A percentile compares a stretch with the other conserved stretches of the same genome.
Conservation (phyloP, 805 yeast species). For the Yamadazyma endophytica region DNA sequence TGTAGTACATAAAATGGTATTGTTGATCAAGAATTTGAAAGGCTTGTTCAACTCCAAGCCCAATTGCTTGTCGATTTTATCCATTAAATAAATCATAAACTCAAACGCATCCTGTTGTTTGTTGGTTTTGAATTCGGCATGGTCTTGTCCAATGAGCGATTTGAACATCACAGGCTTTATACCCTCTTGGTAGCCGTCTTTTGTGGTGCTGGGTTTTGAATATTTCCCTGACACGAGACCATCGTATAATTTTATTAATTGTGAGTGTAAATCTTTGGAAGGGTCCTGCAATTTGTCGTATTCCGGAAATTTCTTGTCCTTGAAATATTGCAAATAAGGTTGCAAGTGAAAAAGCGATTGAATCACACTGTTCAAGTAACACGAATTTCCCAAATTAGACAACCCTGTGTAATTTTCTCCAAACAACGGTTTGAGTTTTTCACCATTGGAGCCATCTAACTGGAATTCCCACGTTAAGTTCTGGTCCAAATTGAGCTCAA, state of each 20-base stretch:
- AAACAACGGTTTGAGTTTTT: slow-evolving; percentile 55
- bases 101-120: slow-evolving; percentile 96
- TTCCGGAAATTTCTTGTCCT: slow-evolving; percentile 25
- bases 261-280: slow-evolving; percentile 63
- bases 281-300: slow-evolving; percentile 39
- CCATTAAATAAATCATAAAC: slow-evolving; percentile 66
- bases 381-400: slow-evolving; percentile 87
- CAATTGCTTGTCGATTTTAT: slow-evolving; percentile 52
- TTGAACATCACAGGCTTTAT: slow-evolving; percentile 76
- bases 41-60: slow-evolving; percentile 45
- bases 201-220: slow-evolving; percentile 48
- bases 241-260: slow-evolving; percentile 72
- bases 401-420: slow-evolving; percentile 83
- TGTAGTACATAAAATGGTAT: slow-evolving; percentile 52
- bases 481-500: slow-evolving; percentile 90
- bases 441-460: slow-evolving; percentile 70
- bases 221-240: slow-evolving; percentile 76
- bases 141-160: slow-evolving; percentile 68
- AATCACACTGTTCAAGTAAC: slow-evolving; percentile 78
- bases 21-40: slow-evolving; percentile 63
- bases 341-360: slow-evolving; percentile 61
- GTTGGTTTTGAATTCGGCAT: slow-evolving; percentile 79
- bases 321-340: slow-evolving; percentile 36
- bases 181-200: slow-evolving; percentile 64
- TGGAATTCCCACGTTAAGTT: slow-evolving; percentile 91